Base-by-base conservation (phyloP, 2,329 filamentous ascomycete genomes). In the Ampelomyces quisqualis region DNA sequence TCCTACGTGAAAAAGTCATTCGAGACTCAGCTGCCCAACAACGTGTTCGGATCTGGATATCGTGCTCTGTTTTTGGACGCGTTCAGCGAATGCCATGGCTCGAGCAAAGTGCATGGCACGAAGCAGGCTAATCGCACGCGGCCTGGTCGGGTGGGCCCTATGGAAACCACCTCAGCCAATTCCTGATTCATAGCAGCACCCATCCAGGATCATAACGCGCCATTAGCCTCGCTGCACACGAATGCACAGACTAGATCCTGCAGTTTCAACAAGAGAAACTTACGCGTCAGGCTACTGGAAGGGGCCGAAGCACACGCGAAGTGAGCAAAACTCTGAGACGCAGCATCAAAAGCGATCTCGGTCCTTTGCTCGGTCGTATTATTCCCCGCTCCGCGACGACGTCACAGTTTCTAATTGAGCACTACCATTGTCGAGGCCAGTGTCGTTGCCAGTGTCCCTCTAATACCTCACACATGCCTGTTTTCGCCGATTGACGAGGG, bases 331-430 rank as follows among this genome's bases (percentile, higher is more conserved):
- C 13, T 32, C 8, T 11, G 13, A n/a, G 8, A 49, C 11, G 27
- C 27, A 15, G 17, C 27, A 29, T 15, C 27, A 29, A 29, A n/a
- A 29, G 27, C 27, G 13, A 29, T 29, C 27, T 29, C 4, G 40
- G 42, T 40, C 36, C 33, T 43, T 32, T 32, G 43, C 42, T 63
- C 59, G 61, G 62, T 49, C 42, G n/a, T n/a, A n/a, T 29, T 39
- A 46, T 51, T 59, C 60, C 60, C 61, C 62, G 56, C 62, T 62
- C 60, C 55, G 60, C 60, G 60, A 64, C 61, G 61, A 62, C 58
- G 58, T n/a, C n/a, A n/a, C n/a, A n/a, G n/a, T n/a, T n/a, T n/a
- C n/a, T n/a, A n/a, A n/a, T n/a, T n/a, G 47, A 51, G 40, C 42
- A 45, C 46, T 22, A 28, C 23, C 30, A 30, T 23, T 55, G 47